A percentile compares a stretch with the other conserved stretches of the same genome.
Conservation (phyloP, 1,139 yeast genomes). For the Keqinozyma sinolaborantium region DNA sequence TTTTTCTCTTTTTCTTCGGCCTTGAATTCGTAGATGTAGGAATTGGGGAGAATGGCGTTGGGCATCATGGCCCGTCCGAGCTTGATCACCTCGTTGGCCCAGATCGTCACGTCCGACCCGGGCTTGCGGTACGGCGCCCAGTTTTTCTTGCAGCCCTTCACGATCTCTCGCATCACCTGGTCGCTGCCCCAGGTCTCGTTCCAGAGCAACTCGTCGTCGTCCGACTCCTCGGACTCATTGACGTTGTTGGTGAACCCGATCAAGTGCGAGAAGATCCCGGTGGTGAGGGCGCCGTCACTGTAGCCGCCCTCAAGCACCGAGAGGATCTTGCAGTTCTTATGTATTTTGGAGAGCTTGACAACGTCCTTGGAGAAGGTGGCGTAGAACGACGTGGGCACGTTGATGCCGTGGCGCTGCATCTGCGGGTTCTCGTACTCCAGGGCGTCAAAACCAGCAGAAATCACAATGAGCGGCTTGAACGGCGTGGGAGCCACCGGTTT, state of each 20-base stretch:
- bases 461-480: slow-evolving; percentile 66
- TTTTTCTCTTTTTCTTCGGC: slow-evolving; percentile 14
- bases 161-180: slow-evolving; percentile 62
- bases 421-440: slow-evolving; percentile 77
- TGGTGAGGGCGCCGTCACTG: slow-evolving; percentile 76
- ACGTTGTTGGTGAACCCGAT: slow-evolving; percentile 48
- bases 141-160: slow-evolving; percentile 64
- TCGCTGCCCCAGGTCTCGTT: slow-evolving; percentile 60
- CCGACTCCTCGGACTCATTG: slow-evolving; percentile 7
- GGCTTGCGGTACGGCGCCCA: slow-evolving; percentile 61
- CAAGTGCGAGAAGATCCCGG: slow-evolving; percentile 78
- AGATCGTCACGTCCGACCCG: slow-evolving; percentile 42
- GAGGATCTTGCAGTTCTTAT: slow-evolving; percentile 58
- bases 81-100: slow-evolving; percentile 69
- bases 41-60: slow-evolving; percentile 40
- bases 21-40: slow-evolving; percentile 32
- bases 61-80: slow-evolving; percentile 73
- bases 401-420: slow-evolving; percentile 84
- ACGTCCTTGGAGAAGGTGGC: slow-evolving; percentile 73
- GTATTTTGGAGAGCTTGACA: slow-evolving; percentile 59
- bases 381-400: slow-evolving; percentile 81
- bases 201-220: slow-evolving; percentile 54
- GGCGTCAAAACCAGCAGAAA: slow-evolving; percentile 89
- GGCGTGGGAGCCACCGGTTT: slow-evolving; percentile 42
- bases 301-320: slow-evolving; percentile 86